Percentiles rank a stretch among this genome's conserved stretches.
phyloP scores from a whole-genome alignment of 2,329 filamentous ascomycete genomes.

The Arthroderma uncinatum region DNA sequence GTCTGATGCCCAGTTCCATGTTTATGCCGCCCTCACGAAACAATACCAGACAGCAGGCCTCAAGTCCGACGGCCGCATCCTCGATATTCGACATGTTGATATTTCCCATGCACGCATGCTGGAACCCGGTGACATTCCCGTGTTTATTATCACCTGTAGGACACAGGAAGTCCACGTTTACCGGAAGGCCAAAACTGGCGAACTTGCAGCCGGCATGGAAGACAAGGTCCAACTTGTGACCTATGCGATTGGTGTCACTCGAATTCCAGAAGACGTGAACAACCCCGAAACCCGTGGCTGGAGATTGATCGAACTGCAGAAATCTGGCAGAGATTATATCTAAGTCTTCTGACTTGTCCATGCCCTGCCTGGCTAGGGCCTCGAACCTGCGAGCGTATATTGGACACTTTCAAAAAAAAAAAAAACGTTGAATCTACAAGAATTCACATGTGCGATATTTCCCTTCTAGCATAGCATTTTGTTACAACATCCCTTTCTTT shows the following conservation, averaged over 20 bases:
- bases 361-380: neutral
- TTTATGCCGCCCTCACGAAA: conserved; percentile 92
- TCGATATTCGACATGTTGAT: conserved; percentile 92
- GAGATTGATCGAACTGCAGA: conserved; percentile 96
- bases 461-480: neutral
- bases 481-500: conserved; percentile 1
- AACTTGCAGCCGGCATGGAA: conserved; percentile 94
- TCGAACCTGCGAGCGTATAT: neutral
- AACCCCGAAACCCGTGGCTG: conserved; percentile 95
- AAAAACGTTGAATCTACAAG: neutral
- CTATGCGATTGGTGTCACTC: conserved; percentile 91
- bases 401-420: neutral
- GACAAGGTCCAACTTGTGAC: conserved; percentile 97
- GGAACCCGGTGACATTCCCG: conserved; percentile 51
- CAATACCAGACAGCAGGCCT: conserved; percentile 90
- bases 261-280: conserved; percentile 87
- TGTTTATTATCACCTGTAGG: conserved; percentile 93
- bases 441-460: neutral
- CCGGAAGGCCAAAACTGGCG: conserved; percentile 74
- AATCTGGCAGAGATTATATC: conserved; percentile 86
- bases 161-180: conserved; percentile 98
- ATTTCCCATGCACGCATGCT: conserved; percentile 42
- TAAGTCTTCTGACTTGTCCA: conserved; percentile 31
- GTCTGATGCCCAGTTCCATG: conserved; percentile 87
- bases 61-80: conserved; percentile 85